Evolutionary conservation across 495 filamentous ascomycete genomes (phyloP).

Genomic region (Aspergillus egyptiacus): DNA sequence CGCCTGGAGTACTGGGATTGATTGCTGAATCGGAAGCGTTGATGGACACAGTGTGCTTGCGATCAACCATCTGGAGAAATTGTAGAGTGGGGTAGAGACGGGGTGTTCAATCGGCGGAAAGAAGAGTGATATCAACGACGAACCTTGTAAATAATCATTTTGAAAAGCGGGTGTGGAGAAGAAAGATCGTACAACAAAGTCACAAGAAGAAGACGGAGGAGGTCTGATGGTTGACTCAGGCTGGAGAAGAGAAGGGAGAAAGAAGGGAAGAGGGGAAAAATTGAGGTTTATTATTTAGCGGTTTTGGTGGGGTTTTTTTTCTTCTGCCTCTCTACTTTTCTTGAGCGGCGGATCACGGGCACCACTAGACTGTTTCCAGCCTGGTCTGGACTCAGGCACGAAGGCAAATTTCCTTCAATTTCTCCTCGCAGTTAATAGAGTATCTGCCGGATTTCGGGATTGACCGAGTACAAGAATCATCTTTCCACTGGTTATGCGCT

Average conservation of each 20-base stretch:
- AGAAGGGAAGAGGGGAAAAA: constrained; percentile 36
- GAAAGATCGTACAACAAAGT: constrained; percentile 20
- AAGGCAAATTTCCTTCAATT: no score
- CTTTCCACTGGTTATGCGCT: neutral
- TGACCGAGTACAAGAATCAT: neutral
- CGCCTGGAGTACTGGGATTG: no score
- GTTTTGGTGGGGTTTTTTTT: constrained; percentile 29
- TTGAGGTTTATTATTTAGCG: constrained; percentile 33
- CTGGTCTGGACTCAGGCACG: constrained; percentile 6
- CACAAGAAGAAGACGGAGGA: constrained; percentile 30
- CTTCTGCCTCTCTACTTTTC: constrained; percentile 21
- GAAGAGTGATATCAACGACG: constrained; percentile 17
- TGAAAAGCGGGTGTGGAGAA: constrained; percentile 35
- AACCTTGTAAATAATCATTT: constrained; percentile 91
- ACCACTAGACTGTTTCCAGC: constrained; percentile 18
- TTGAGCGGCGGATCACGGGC: constrained; percentile 14
- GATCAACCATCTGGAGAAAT: constrained; percentile 3
- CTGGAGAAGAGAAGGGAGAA: constrained; percentile 24
- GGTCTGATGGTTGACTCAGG: constrained; percentile 16
- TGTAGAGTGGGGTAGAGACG: neutral
- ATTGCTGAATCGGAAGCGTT: no score
- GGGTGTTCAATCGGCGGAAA: neutral
- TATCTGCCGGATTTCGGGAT: neutral
- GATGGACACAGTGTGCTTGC: constrained; percentile 9
- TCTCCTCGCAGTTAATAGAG: no score